These are phyloP conservation scores for Xerocomus amazonicus DNA, from an alignment of 1,284 basidiomycete species.

Conservation along the genomic window DNA sequence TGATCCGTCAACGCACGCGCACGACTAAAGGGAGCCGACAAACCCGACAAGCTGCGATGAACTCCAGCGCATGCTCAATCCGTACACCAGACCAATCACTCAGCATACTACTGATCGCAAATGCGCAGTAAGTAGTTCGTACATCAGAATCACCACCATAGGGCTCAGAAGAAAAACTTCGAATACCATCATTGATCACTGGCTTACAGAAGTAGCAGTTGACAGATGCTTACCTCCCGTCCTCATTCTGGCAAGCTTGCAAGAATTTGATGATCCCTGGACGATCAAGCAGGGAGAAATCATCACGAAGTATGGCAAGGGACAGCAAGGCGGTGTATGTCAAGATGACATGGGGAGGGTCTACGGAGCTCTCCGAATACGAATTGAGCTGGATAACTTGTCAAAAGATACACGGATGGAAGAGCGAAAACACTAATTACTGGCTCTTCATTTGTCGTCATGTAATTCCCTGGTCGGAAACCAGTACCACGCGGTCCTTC, in stretches of 20 bases:
- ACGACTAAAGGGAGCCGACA: not conserved
- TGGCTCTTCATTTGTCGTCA: constrained; percentile 36
- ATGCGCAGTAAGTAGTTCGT: constrained; percentile 87
- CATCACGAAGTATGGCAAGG: constrained; percentile 80
- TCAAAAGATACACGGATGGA: constrained; percentile 8
- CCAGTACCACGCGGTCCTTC: constrained; percentile 61
- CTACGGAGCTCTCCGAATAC: constrained; percentile 43
- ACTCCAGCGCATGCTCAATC: constrained; percentile 54
- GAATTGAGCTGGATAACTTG: constrained; percentile 27
- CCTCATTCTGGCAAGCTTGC: constrained; percentile 63
- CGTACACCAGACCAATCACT: constrained; percentile 77
- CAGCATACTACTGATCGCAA: constrained; percentile 76
- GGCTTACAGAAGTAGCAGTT: constrained; percentile 2
- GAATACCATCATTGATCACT: not conserved
- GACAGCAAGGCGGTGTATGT: constrained; percentile 85
- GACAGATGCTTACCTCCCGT: constrained; percentile 66
- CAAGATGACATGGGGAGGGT: constrained; percentile 84
- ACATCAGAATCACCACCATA: constrained; percentile 67
- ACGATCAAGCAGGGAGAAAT: constrained; percentile 66
- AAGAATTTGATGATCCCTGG: constrained; percentile 62
- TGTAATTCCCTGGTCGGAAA: constrained; percentile 74
- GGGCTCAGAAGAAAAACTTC: constrained; percentile 76
- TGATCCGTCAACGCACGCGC: constrained; percentile 1
- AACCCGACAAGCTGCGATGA: constrained; percentile 70
- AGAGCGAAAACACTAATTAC: constrained; percentile 7